These are phyloP conservation scores for Venturia pyrina DNA, from an alignment of 2,329 filamentous ascomycete species.

Conservation along the genomic window DNA sequence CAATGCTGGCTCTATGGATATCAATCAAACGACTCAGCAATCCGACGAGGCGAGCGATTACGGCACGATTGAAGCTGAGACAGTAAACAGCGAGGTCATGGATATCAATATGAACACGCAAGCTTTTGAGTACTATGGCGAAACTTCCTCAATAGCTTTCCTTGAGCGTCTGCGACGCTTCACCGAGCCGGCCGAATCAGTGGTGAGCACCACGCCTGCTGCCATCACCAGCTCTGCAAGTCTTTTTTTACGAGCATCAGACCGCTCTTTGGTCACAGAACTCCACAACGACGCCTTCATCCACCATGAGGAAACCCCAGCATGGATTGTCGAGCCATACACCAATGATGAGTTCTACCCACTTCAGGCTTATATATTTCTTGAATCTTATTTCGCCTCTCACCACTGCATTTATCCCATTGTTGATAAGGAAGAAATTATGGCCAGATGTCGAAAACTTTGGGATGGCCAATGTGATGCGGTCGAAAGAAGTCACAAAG, in stretches of 20 bases:
- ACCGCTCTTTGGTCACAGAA: conserved; percentile 33
- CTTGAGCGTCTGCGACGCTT: conserved; percentile 32
- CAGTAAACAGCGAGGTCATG: conserved; percentile 23
- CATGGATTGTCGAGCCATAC: conserved; percentile 12
- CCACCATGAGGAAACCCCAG: conserved; percentile 13
- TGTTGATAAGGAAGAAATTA: conserved; percentile 36
- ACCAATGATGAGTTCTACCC: conserved; percentile 29
- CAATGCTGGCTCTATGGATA: background rate
- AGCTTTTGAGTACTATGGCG: conserved; percentile 39
- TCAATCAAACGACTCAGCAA: background rate
- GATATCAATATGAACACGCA: conserved; percentile 37
- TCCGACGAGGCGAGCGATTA: conserved; percentile 14
- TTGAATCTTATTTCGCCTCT: conserved; percentile 39
- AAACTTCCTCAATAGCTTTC: conserved; percentile 36
- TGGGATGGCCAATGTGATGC: conserved; percentile 28
- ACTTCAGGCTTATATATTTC: conserved; percentile 35
- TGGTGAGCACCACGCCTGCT: background rate
- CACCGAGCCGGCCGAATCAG: background rate
- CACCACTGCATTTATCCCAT: conserved; percentile 40
- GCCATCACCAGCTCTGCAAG: conserved; percentile 8
- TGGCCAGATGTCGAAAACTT: conserved; percentile 32
- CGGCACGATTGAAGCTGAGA: conserved; percentile 13
- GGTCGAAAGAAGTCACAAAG: conserved; percentile 33
- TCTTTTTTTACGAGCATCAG: conserved; percentile 15
- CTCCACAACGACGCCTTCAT: conserved; percentile 38